Conservation (phyloP, 805 yeast species). For the Myxozyma sirexii region DNA sequence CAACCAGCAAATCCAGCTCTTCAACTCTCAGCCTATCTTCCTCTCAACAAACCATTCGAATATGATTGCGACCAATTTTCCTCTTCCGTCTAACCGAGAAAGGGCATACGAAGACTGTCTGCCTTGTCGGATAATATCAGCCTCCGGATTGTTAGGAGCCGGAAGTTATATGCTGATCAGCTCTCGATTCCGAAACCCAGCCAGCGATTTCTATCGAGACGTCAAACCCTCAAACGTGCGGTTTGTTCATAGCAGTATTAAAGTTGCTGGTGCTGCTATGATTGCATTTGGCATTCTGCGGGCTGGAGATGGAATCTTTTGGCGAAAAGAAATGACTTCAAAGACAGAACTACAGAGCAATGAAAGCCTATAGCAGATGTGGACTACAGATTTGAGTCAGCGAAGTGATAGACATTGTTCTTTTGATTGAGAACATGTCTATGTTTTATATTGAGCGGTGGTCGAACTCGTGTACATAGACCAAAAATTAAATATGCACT, state of each 20-base stretch:
- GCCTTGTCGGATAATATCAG: constrained; percentile 22
- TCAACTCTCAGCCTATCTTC: too few relatives aligned
- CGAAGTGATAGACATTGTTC: not conserved
- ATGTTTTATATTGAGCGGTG: too few relatives aligned
- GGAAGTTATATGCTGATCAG: constrained; percentile 25
- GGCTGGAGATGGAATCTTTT: constrained; percentile 33
- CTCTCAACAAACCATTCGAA: too few relatives aligned
- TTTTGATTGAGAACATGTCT: too few relatives aligned
- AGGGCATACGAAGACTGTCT: constrained; percentile 26
- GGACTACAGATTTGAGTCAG: not conserved
- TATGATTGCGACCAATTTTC: constrained; percentile 26
- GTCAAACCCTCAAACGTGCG: constrained; percentile 21
- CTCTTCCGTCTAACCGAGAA: constrained; percentile 17
- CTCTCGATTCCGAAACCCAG: constrained; percentile 18
- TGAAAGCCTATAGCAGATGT: not conserved
- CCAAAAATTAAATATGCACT: not conserved
- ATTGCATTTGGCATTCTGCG: constrained; percentile 22
- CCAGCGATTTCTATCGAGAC: constrained; percentile 30
- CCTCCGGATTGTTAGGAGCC: constrained; percentile 13
- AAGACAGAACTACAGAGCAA: constrained; percentile 1
- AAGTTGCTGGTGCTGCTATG: constrained; percentile 10
- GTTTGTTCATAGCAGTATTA: constrained; percentile 7
- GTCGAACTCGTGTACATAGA: not conserved
- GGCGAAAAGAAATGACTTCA: constrained; percentile 23
- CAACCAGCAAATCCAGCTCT: too few relatives aligned